phyloP scores from a whole-genome alignment of 306 rosid species.

The Lathyrus aphaca region DNA sequence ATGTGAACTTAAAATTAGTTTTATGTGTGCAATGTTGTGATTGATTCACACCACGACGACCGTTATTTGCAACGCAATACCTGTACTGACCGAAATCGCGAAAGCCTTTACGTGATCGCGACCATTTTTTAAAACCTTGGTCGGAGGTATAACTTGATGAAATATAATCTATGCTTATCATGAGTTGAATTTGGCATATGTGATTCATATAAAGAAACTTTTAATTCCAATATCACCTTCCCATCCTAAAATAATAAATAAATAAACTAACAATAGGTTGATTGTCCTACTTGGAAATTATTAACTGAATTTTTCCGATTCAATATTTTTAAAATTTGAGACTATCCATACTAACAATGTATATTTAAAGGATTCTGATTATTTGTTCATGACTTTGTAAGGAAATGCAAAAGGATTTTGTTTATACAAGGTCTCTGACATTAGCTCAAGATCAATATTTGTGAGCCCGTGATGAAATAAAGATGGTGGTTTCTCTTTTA shows the following conservation, averaged over 20 bases:
- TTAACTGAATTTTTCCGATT: not conserved
- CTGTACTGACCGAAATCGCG: no score
- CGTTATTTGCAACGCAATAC: no score
- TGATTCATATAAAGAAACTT: slow-evolving; percentile 3
- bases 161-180: slow-evolving; percentile 21
- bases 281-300: slow-evolving; percentile 28
- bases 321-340: slow-evolving; percentile 17
- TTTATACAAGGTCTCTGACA: slow-evolving; percentile 86
- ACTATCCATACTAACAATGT: slow-evolving; percentile 10
- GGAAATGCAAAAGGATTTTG: slow-evolving; percentile 96
- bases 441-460: slow-evolving; percentile 89
- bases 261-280: slow-evolving; percentile 20
- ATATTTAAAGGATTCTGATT: slow-evolving; percentile 28
- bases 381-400: slow-evolving; percentile 38
- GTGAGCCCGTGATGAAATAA: slow-evolving; percentile 90
- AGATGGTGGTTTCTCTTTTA: slow-evolving; percentile 84
- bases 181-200: slow-evolving; percentile 34
- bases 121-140: no score
- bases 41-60: no score
- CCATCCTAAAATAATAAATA: slow-evolving; percentile 1
- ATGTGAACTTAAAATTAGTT: no score
- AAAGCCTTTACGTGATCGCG: no score
- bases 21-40: no score
- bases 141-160: slow-evolving; percentile 63
- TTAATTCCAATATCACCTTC: slow-evolving; percentile 7